Percentiles rank a stretch among this genome's conserved stretches.
Evolutionary conservation across 2,329 filamentous ascomycete genomes (phyloP).

Genomic region (Rhynchosporium graminicola): DNA sequence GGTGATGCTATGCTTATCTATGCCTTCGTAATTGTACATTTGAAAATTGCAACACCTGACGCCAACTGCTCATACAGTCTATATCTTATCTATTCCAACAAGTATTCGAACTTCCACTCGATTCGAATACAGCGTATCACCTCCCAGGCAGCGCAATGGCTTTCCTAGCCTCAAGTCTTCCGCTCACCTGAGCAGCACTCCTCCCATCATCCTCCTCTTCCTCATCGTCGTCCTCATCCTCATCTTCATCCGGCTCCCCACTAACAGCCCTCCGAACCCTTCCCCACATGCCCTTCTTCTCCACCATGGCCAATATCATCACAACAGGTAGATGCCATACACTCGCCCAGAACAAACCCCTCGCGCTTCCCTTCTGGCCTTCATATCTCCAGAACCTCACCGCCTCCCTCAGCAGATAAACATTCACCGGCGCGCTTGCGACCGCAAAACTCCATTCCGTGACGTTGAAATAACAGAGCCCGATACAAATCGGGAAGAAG

Average conservation of each 20-base stretch:
- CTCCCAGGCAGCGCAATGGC: constrained; percentile 19
- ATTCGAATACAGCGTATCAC: constrained; percentile 5
- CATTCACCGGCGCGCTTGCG: constrained; percentile 79
- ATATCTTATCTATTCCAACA: constrained; percentile 10
- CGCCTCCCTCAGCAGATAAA: constrained; percentile 81
- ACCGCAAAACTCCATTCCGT: constrained; percentile 84
- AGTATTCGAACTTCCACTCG: neutral
- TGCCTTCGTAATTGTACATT: neutral
- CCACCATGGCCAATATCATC: constrained; percentile 84
- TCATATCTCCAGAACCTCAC: constrained; percentile 77
- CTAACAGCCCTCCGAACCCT: constrained; percentile 72
- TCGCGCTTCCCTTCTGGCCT: constrained; percentile 77
- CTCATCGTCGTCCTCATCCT: constrained; percentile 51
- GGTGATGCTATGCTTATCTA: neutral
- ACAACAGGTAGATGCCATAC: constrained; percentile 93
- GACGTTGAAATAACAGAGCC: constrained; percentile 74
- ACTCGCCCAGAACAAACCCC: constrained; percentile 92
- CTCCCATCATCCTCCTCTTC: constrained; percentile 52
- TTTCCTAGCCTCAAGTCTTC: constrained; percentile 14
- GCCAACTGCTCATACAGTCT: constrained; percentile 7
- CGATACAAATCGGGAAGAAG: constrained; percentile 85
- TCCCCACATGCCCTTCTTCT: constrained; percentile 92
- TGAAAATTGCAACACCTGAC: neutral
- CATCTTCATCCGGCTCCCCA: constrained; percentile 58
- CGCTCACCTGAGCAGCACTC: constrained; percentile 36